phyloP scores from a whole-genome alignment of 73 alveolate genomes.

The Breviolum minutum region DNA sequence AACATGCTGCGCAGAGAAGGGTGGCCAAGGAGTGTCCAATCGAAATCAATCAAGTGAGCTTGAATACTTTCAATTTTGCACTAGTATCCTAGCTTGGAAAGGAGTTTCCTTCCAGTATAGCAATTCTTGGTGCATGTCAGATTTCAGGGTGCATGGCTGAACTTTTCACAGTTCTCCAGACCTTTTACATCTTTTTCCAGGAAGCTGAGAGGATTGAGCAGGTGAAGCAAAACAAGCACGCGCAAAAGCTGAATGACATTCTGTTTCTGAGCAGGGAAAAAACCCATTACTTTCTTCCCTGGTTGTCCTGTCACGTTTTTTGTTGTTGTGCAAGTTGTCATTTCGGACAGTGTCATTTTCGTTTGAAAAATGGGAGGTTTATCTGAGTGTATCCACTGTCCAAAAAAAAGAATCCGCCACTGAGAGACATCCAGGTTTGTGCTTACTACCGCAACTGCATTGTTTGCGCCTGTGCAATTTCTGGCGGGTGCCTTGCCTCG shows the following conservation, averaged over 20 bases:
- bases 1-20: conserved; percentile 43
- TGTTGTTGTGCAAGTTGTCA: too few relatives aligned
- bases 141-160: too few relatives aligned
- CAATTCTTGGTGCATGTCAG: neutral
- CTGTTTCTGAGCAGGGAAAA: neutral
- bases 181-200: neutral
- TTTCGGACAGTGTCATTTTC: too few relatives aligned
- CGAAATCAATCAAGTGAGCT: too few relatives aligned
- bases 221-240: conserved; percentile 79
- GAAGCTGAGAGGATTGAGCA: conserved; percentile 57
- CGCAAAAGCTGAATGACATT: conserved; percentile 48
- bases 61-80: too few relatives aligned
- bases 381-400: too few relatives aligned
- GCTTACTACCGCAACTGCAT: conserved; percentile 65
- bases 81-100: too few relatives aligned
- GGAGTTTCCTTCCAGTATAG: neutral
- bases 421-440: conserved; percentile 52
- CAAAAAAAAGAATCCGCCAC: neutral
- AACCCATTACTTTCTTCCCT: neutral
- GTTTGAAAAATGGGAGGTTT: too few relatives aligned
- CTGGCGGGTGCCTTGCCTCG: neutral
- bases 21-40: conserved; percentile 53
- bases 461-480: conserved; percentile 81
- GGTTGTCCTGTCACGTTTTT: too few relatives aligned
- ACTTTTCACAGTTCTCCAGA: too few relatives aligned